A percentile compares a stretch with the other conserved stretches of the same genome.
Evolutionary conservation across 1,284 basidiomycete species (phyloP).

Genomic region (Laetiporus sulphureus): DNA sequence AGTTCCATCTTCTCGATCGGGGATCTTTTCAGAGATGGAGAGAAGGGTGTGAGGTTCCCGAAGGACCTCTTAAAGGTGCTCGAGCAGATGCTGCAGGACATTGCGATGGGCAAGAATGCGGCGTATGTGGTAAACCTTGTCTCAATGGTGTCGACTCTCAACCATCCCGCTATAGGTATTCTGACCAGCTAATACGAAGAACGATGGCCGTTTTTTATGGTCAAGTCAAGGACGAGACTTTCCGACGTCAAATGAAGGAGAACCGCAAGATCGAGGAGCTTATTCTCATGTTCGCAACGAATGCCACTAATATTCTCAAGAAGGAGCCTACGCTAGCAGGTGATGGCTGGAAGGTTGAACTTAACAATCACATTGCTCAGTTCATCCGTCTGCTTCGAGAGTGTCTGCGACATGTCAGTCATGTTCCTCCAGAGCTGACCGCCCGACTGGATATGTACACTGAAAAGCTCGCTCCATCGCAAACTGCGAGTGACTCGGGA

Average conservation of each 20-base stretch:
- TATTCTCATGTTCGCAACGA: conserved; percentile 91
- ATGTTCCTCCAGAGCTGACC: conserved; percentile 79
- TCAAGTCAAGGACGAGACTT: conserved; percentile 77
- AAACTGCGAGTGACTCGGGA: conserved; percentile 50
- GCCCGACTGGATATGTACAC: conserved; percentile 80
- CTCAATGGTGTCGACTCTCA: background rate
- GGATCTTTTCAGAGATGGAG: conserved; percentile 76
- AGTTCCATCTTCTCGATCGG: conserved; percentile 70
- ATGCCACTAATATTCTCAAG: conserved; percentile 78
- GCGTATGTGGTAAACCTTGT: conserved; percentile 46
- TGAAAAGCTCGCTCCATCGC: conserved; percentile 64
- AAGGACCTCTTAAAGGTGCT: conserved; percentile 87
- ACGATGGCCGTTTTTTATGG: conserved; percentile 90
- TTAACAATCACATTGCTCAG: conserved; percentile 85
- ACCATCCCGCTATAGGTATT: conserved; percentile 50
- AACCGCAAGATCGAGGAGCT: conserved; percentile 96
- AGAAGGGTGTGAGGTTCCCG: conserved; percentile 85
- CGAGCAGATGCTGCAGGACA: conserved; percentile 80
- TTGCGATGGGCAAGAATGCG: conserved; percentile 87
- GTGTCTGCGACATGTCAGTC: conserved; percentile 62
- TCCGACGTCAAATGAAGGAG: conserved; percentile 89
- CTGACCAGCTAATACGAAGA: conserved; percentile 80
- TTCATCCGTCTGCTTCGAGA: conserved; percentile 87
- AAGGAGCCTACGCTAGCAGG: conserved; percentile 73
- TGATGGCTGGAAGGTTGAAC: conserved; percentile 89